These are phyloP conservation scores for Anaeromyces robustus DNA, from an alignment of 192 early-diverging fungal species.

Conservation along the genomic window DNA sequence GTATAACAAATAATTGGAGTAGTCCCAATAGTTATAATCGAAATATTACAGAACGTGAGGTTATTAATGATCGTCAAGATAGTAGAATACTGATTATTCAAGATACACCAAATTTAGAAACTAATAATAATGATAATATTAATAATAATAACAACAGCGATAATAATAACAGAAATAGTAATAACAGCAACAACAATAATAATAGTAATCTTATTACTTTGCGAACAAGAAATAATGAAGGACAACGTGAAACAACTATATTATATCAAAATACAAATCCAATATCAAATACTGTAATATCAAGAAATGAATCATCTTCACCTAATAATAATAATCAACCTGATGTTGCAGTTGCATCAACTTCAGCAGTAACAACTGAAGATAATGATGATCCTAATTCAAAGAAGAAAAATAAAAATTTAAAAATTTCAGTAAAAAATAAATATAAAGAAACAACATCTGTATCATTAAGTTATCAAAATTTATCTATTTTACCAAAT, in stretches of 20 bases:
- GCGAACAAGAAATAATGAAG: neutral
- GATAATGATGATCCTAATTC: neutral
- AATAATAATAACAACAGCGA: too few relatives aligned
- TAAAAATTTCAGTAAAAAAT: neutral
- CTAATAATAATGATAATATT: neutral
- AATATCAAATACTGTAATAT: too few relatives aligned
- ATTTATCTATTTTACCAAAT: neutral
- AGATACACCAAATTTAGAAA: neutral
- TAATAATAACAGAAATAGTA: too few relatives aligned
- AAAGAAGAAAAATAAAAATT: neutral
- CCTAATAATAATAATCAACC: neutral
- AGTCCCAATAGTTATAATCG: neutral
- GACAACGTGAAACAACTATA: neutral
- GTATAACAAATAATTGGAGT: neutral
- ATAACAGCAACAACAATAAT: too few relatives aligned
- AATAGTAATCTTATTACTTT: neutral
- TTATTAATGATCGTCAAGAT: neutral
- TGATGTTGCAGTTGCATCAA: neutral
- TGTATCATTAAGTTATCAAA: neutral
- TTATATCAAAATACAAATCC: neutral
- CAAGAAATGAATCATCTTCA: neutral
- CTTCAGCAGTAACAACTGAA: neutral
- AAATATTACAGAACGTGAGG: too few relatives aligned
- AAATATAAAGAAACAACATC: neutral
- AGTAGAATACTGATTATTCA: neutral